Conservation (phyloP, 2,329 filamentous ascomycete genomes). For the Erysiphe neolycopersici region DNA sequence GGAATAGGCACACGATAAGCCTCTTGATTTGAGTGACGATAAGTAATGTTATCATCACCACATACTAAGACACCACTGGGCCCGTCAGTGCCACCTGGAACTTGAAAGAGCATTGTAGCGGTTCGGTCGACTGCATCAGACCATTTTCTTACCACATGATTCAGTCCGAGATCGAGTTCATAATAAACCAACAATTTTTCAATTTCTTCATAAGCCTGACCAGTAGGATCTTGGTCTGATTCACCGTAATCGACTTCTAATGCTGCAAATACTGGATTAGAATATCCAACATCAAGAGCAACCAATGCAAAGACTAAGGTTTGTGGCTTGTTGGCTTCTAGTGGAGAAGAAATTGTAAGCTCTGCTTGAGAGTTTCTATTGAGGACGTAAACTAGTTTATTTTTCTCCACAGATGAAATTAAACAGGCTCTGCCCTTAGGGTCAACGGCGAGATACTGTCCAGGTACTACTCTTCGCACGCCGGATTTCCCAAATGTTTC, state of each 20-base stretch:
- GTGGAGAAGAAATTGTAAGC: constrained; percentile 83
- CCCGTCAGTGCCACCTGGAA: constrained; percentile 78
- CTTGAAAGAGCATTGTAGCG: constrained; percentile 75
- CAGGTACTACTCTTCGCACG: constrained; percentile 73
- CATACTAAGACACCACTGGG: constrained; percentile 91
- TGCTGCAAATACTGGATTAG: constrained; percentile 87
- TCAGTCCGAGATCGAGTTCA: constrained; percentile 84
- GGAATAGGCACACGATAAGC: constrained; percentile 76
- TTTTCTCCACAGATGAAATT: constrained; percentile 88
- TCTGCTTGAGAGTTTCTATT: constrained; percentile 88
- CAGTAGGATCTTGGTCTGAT: constrained; percentile 70
- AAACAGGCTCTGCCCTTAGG: constrained; percentile 89
- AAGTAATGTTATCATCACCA: constrained; percentile 81
- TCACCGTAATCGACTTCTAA: constrained; percentile 86
- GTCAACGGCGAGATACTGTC: constrained; percentile 86
- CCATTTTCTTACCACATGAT: constrained; percentile 95
- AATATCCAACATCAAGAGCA: constrained; percentile 82
- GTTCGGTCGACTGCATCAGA: constrained; percentile 77
- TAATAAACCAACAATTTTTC: constrained; percentile 93
- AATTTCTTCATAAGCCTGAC: constrained; percentile 50
- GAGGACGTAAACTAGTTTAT: constrained; percentile 96
- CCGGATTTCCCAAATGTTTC: constrained; percentile 98
- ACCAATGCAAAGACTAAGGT: constrained; percentile 73
- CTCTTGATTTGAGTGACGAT: constrained; percentile 86
- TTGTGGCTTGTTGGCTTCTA: constrained; percentile 85